phyloP scores from a whole-genome alignment of 257 asterid species.

The Linderniella brevidens region DNA sequence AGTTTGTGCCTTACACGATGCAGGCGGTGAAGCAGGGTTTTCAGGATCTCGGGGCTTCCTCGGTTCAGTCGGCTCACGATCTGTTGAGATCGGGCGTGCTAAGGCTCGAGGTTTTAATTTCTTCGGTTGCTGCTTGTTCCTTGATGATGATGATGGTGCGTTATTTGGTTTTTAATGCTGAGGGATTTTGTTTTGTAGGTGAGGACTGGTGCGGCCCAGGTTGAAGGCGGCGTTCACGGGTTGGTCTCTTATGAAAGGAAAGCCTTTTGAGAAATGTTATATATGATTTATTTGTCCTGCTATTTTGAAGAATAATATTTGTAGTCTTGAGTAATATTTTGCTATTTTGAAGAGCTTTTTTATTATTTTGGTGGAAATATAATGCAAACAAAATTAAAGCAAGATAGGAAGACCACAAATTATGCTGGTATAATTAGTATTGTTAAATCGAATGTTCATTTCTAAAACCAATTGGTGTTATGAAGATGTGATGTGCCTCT shows the following conservation, averaged over 20 bases:
- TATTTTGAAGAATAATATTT: too few relatives aligned
- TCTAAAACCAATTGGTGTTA: too few relatives aligned
- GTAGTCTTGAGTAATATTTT: too few relatives aligned
- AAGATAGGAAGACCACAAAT: too few relatives aligned
- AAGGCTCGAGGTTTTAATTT: conserved; percentile 58
- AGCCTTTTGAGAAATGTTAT: conserved; percentile 24
- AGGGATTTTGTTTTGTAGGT: conserved; percentile 19
- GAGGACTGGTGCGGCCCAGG: conserved; percentile 67
- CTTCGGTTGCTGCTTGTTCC: conserved; percentile 1
- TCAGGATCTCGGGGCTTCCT: conserved; percentile 91
- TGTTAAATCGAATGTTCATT: too few relatives aligned
- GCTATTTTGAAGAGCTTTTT: too few relatives aligned
- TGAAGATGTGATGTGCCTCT: too few relatives aligned
- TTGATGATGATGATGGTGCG: too few relatives aligned
- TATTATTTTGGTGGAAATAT: too few relatives aligned
- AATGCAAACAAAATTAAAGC: too few relatives aligned
- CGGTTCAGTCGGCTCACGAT: conserved; percentile 73
- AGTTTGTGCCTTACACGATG: conserved; percentile 74
- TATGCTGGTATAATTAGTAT: too few relatives aligned
- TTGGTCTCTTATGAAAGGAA: conserved; percentile 49
- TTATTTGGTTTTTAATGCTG: neutral
- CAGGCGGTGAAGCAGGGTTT: conserved; percentile 86
- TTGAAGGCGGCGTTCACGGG: conserved; percentile 65
- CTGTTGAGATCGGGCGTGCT: conserved; percentile 45
- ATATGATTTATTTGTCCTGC: too few relatives aligned